These are phyloP conservation scores for Aspergillus ustus DNA, from an alignment of 2,329 filamentous ascomycete genomes.

Conservation along the genomic window DNA sequence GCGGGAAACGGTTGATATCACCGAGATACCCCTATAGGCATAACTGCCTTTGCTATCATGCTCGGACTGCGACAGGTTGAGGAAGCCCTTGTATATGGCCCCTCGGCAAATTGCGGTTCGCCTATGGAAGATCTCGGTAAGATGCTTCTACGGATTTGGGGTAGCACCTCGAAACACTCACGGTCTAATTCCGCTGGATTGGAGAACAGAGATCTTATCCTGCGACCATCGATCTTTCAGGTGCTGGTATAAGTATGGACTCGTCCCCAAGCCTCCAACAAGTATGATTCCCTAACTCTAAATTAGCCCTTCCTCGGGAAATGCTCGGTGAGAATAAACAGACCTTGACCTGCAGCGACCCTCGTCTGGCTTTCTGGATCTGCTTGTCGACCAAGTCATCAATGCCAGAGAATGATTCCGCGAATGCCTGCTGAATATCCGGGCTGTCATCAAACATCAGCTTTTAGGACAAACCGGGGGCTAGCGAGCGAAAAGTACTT, in stretches of 20 bases:
- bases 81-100: slow-evolving; percentile 1
- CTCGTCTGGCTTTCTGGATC: slow-evolving; percentile 1
- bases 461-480: background rate
- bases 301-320: background rate
- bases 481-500: background rate
- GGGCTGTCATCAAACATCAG: background rate
- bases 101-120: slow-evolving; percentile 5
- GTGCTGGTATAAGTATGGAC: slow-evolving; percentile 8
- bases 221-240: background rate
- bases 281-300: background rate
- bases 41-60: background rate
- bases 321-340: background rate
- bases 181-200: slow-evolving; percentile 9
- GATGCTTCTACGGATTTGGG: background rate
- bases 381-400: background rate
- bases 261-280: slow-evolving; percentile 3
- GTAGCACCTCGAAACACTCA: background rate
- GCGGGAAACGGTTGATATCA: background rate
- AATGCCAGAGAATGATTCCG: slow-evolving; percentile 1
- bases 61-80: background rate
- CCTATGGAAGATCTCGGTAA: background rate
- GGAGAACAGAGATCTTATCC: background rate
- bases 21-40: background rate
- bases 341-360: slow-evolving; percentile 1
- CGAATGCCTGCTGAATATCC: slow-evolving; percentile 11